Conservation (phyloP, 495 filamentous ascomycete species). For the Penicillium coprophilum region DNA sequence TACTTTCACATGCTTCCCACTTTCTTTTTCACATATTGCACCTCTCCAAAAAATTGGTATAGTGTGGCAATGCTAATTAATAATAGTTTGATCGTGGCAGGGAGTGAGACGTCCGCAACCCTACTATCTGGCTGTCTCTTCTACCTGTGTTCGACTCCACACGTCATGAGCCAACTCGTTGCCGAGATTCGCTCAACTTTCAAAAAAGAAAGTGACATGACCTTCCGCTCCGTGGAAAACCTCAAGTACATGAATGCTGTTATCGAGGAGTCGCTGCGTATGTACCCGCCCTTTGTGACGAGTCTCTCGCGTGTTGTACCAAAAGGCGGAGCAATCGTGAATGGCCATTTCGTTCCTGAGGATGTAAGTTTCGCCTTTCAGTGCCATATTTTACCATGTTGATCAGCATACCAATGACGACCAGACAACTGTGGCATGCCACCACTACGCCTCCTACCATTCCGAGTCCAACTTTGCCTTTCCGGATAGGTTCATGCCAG, state of each 20-base stretch:
- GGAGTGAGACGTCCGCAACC: conserved; percentile 61
- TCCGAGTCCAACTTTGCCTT: conserved; percentile 37
- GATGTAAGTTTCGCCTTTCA: conserved; percentile 14
- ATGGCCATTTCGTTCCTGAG: conserved; percentile 34
- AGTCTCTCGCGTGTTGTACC: conserved; percentile 32
- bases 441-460: conserved; percentile 40
- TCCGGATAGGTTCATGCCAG: conserved; percentile 41
- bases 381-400: not conserved
- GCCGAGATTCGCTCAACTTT: conserved; percentile 51
- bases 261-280: conserved; percentile 44
- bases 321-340: conserved; percentile 29
- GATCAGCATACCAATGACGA: not conserved
- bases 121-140: conserved; percentile 49
- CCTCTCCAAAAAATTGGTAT: not conserved
- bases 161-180: conserved; percentile 34
- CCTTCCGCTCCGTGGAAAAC: conserved; percentile 33
- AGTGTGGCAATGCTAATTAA: not conserved
- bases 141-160: conserved; percentile 46
- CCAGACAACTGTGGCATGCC: conserved; percentile 34
- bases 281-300: conserved; percentile 40
- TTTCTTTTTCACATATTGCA: not conserved
- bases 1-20: not conserved
- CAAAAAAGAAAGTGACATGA: conserved; percentile 40
- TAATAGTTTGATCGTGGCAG: conserved; percentile 37
- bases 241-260: conserved; percentile 41